A percentile compares a stretch with the other conserved stretches of the same genome.
phyloP scores from a whole-genome alignment of 768 basidiomycete species.

The Paxillus rubicundulus region DNA sequence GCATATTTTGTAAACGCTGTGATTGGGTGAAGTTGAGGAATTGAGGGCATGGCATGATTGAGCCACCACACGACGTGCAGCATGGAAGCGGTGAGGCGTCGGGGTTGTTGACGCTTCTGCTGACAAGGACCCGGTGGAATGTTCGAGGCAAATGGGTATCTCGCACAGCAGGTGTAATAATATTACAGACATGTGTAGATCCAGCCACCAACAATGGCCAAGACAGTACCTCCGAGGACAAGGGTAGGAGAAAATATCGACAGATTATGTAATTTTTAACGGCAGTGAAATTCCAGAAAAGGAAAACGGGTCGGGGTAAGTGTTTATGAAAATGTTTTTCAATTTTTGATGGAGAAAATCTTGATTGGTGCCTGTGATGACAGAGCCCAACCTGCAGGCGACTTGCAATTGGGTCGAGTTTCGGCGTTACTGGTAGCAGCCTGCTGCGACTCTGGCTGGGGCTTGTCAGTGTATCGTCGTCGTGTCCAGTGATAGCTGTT shows the following conservation, averaged over 20 bases:
- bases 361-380: conserved; percentile 34
- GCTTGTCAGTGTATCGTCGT: too few relatives aligned
- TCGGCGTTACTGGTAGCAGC: too few relatives aligned
- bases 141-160: conserved; percentile 1
- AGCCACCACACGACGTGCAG: conserved; percentile 16
- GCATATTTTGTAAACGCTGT: neutral
- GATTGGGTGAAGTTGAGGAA: neutral
- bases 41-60: conserved; percentile 8
- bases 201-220: neutral
- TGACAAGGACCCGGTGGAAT: neutral
- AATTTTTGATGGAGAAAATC: conserved; percentile 22
- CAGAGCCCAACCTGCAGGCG: conserved; percentile 14
- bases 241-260: neutral
- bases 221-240: neutral
- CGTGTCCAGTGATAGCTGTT: too few relatives aligned
- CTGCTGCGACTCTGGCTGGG: too few relatives aligned
- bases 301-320: conserved; percentile 17
- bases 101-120: conserved; percentile 2
- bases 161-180: conserved; percentile 2
- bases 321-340: conserved; percentile 27
- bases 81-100: conserved; percentile 27
- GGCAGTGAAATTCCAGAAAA: conserved; percentile 13
- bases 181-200: conserved; percentile 1
- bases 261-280: conserved; percentile 19
- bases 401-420: too few relatives aligned